Evolutionary conservation across 768 basidiomycete species (phyloP).

Genomic region (Lentinula edodes): DNA sequence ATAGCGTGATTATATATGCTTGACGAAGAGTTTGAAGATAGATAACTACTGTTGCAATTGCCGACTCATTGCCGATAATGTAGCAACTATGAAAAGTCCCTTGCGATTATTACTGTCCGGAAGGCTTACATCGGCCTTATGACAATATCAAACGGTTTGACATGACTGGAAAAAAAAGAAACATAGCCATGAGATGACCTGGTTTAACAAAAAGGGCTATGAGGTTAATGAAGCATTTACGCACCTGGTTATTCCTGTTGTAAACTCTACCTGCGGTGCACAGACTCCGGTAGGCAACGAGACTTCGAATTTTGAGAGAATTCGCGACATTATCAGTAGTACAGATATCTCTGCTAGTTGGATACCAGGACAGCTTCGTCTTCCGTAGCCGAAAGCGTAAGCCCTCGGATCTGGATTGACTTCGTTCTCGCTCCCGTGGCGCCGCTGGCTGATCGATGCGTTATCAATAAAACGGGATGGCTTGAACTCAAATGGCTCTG

Average conservation of each 20-base stretch:
- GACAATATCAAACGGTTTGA: constrained; percentile 13
- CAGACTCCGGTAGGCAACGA: constrained; percentile 11
- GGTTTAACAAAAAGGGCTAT: neutral
- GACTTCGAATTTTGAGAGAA: constrained; percentile 23
- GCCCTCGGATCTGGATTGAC: constrained; percentile 25
- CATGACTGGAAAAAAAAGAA: constrained; percentile 8
- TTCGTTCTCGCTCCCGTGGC: neutral
- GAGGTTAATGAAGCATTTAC: neutral
- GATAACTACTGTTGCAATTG: too few species aligned
- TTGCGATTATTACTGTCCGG: too few species aligned
- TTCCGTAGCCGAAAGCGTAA: constrained; percentile 28
- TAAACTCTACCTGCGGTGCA: constrained; percentile 19
- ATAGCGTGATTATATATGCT: too few species aligned
- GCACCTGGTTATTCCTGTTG: constrained; percentile 26
- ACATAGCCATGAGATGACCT: neutral
- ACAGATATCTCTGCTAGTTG: constrained; percentile 27
- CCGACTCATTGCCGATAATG: too few species aligned
- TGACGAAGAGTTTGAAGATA: too few species aligned
- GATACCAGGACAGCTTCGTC: constrained; percentile 27
- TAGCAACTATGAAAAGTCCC: too few species aligned
- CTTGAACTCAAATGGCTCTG: constrained; percentile 32
- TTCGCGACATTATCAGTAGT: constrained; percentile 25
- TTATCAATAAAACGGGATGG: constrained; percentile 29
- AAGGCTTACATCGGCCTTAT: neutral
- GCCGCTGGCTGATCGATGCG: neutral